Evolutionary conservation across 208 protist genomes (phyloP), one percentile per base, ranked within the genome.

Genomic region (Trypanosoma cruzi): DNA sequence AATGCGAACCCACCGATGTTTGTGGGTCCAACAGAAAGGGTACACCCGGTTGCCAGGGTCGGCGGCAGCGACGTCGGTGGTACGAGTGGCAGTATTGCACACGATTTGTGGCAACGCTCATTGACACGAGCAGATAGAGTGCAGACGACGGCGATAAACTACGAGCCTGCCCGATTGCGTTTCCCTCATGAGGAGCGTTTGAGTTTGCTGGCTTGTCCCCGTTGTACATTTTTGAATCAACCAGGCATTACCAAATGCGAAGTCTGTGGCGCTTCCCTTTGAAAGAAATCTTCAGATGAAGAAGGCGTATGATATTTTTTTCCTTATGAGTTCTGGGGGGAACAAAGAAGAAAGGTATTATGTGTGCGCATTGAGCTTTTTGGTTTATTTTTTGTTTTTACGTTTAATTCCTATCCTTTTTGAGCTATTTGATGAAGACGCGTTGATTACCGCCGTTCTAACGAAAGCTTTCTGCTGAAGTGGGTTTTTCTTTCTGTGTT

Each of bases 151-250:
- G 55, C 22, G 42, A 36, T 28, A 20, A 2, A 52, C 48, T 16
- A 29, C 7, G 16, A 63, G 22, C 65, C 53, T 1, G 18, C 0
- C 13, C 26, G 22, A 14, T 22, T 16, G 24, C 18, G 20, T 28
- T 24, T 4, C 26, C 7, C 36, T 11, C 24, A 26, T 10, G 34
- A 10, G 18, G 4, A 6, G n/a, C 62, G 28, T 10, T 10, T 24
- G 16, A 24, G 34, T 11, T 22, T 34, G 32, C 22, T 46, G 36
- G 1, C 2, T 10, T 70, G 65, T 32, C 28, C 55, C 8, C 54
- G 54, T 3, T 70, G 65, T 44, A 70, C 65, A n/a, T 40, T 63
- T 14, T 0, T 55, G 3, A 70, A 70, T 26, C 3, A 32, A 10
- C 4, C 28, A 26, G 29, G 50, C 1, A 32, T n/a, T 22, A 63